Conservation (phyloP, 208 protist species). For the Balamuthia mandrillaris region DNA sequence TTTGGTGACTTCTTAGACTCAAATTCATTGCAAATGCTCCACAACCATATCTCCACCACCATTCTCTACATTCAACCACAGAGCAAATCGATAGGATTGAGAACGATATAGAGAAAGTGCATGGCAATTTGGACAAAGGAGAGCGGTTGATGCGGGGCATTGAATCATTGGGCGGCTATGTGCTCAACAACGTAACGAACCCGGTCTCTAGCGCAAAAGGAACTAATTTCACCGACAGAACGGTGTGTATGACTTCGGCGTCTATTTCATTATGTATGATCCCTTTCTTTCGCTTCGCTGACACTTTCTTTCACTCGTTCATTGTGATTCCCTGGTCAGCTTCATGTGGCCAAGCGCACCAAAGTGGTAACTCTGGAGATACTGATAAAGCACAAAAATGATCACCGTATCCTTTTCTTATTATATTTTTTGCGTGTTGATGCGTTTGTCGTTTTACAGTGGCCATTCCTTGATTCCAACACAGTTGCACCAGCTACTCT, state of each 20-base stretch:
- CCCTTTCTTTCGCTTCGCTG: background rate
- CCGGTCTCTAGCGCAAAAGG: background rate
- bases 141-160: constrained; percentile 1
- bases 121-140: background rate
- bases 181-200: background rate
- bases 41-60: too few relatives aligned
- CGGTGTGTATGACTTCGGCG: background rate
- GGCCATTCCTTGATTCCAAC: background rate
- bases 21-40: background rate
- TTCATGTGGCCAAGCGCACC: background rate
- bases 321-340: background rate
- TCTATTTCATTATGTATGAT: background rate
- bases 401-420: background rate
- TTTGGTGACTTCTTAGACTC: background rate
- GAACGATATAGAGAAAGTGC: background rate
- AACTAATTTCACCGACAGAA: background rate
- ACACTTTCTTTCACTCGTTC: background rate
- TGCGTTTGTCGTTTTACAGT: background rate
- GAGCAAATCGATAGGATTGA: background rate
- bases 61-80: too few relatives aligned
- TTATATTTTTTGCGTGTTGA: background rate
- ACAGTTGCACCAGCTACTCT: background rate
- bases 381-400: background rate
- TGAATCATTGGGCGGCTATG: background rate
- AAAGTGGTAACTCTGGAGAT: background rate